Evolutionary conservation across 495 filamentous ascomycete genomes (phyloP), one percentile per base, ranked within the genome.

Genomic region (Xylaria grammica): DNA sequence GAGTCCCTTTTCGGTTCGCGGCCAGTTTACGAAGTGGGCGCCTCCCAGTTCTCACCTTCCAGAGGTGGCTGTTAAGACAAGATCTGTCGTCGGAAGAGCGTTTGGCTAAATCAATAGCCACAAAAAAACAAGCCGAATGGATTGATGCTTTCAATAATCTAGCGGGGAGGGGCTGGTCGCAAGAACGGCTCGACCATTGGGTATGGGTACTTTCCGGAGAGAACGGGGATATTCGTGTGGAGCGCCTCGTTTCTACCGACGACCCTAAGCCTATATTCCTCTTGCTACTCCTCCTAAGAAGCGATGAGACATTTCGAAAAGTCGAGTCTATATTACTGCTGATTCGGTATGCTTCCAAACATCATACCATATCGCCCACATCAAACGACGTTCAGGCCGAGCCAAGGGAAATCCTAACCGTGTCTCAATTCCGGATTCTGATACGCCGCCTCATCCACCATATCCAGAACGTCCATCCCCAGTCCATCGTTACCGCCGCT

Each of bases 131-230:
- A 26, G 55, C 57, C 1, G 69, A 73, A 10, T 80, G 78, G 79
- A 62, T 53, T 6, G 55, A 68, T 9, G 69, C 70, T 5, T 51
- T 77, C 20, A 61, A 66, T 7, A 46, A 58, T 40, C 40, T 79
- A 15, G 71, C 49, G 1, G 11, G 36, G 24, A 71, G 65, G 44
- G 74, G 75, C 4, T 65, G 69, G 54, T 63, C 67, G 6, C 65
- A 45, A 40, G 67, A 65, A 26, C 67, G 77, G 27, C 34, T 81
- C 27, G 66, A 69, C 40, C 73, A 75, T 57, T 81, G 79, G 80
- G 66, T 73, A 40, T 80, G 77, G 78, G 77, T 82, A 46, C 40
- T 82, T 15, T 74, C 74, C 1, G 75, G 72, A 0, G 60, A 72
- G 22, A 64, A 70, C 30, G 68, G 71, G 26, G 78, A 81, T 50